These are phyloP conservation scores for Canariomyces notabilis DNA, from an alignment of 2,329 filamentous ascomycete species.

Conservation along the genomic window DNA sequence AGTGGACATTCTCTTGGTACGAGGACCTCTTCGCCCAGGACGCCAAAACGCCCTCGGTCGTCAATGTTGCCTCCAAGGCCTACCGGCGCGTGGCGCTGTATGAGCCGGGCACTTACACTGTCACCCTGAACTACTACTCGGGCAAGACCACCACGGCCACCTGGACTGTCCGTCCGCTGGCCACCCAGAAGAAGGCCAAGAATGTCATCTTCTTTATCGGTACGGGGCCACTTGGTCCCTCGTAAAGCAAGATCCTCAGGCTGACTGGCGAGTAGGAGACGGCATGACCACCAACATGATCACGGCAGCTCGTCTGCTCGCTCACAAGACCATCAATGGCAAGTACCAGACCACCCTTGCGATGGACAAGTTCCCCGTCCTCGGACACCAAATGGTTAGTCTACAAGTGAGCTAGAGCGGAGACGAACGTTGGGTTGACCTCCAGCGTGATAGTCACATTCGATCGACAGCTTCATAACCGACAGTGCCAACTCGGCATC, in stretches of 20 bases:
- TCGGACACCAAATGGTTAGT: constrained; percentile 72
- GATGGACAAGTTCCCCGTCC: constrained; percentile 78
- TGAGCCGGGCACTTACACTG: constrained; percentile 74
- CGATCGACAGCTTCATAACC: constrained; percentile 78
- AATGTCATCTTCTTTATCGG: constrained; percentile 84
- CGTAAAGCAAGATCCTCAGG: neutral
- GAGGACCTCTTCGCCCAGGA: constrained; percentile 79
- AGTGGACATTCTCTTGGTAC: constrained; percentile 79
- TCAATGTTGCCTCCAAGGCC: constrained; percentile 75
- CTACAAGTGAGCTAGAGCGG: neutral
- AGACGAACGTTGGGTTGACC: neutral
- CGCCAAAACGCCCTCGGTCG: constrained; percentile 61
- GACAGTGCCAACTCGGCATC: constrained; percentile 82
- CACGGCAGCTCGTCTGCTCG: constrained; percentile 73
- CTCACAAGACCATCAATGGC: constrained; percentile 77
- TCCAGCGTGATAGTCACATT: constrained; percentile 56
- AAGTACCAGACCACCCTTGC: constrained; percentile 72
- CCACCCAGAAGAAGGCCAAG: constrained; percentile 68
- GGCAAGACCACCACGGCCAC: constrained; percentile 65
- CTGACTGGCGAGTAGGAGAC: constrained; percentile 32
- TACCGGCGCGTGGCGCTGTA: constrained; percentile 72
- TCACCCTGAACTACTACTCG: constrained; percentile 70
- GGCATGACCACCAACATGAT: constrained; percentile 74
- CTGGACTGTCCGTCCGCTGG: constrained; percentile 71
- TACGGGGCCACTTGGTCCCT: constrained; percentile 38